These are phyloP conservation scores for Alternaria longipes DNA, from an alignment of 2,329 filamentous ascomycete genomes.

Conservation along the genomic window DNA sequence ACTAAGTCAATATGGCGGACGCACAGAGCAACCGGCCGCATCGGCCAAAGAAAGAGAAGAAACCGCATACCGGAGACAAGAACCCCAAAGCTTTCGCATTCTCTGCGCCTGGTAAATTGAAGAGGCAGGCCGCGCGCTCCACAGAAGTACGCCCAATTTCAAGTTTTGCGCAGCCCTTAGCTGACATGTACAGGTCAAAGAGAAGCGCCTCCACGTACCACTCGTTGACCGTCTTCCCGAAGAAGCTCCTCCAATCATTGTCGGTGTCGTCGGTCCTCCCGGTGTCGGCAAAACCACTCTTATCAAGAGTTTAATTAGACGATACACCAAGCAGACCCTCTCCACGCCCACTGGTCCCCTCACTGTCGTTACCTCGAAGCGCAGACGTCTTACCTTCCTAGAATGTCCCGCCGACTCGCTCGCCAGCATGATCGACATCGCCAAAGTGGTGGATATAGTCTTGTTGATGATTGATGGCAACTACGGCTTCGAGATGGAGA, in stretches of 20 bases:
- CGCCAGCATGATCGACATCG: conserved; percentile 94
- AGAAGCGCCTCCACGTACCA: conserved; percentile 95
- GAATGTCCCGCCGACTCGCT: conserved; percentile 95
- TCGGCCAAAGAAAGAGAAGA: conserved; percentile 88
- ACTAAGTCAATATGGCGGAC: conserved; percentile 62
- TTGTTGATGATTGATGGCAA: conserved; percentile 98
- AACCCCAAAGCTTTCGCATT: conserved; percentile 94
- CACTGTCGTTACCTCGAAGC: conserved; percentile 96
- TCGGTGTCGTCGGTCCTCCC: conserved; percentile 92
- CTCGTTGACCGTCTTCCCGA: conserved; percentile 95
- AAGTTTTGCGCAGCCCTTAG: background rate
- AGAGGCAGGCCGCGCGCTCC: conserved; percentile 76
- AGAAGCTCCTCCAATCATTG: conserved; percentile 91
- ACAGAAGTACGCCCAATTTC: conserved; percentile 65
- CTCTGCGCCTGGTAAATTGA: conserved; percentile 80
- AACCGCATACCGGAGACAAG: conserved; percentile 72
- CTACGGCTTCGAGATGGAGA: conserved; percentile 99
- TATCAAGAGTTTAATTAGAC: conserved; percentile 89
- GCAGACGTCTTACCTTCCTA: conserved; percentile 91
- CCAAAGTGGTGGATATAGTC: conserved; percentile 97
- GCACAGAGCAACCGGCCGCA: conserved; percentile 83
- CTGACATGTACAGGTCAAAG: conserved; percentile 73
- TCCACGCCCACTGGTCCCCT: conserved; percentile 89
- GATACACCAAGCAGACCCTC: conserved; percentile 95
- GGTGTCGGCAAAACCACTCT: conserved; percentile 95